Base-by-base conservation (phyloP, 192 early-diverging fungal species). In the Rhizophagus clarus region DNA sequence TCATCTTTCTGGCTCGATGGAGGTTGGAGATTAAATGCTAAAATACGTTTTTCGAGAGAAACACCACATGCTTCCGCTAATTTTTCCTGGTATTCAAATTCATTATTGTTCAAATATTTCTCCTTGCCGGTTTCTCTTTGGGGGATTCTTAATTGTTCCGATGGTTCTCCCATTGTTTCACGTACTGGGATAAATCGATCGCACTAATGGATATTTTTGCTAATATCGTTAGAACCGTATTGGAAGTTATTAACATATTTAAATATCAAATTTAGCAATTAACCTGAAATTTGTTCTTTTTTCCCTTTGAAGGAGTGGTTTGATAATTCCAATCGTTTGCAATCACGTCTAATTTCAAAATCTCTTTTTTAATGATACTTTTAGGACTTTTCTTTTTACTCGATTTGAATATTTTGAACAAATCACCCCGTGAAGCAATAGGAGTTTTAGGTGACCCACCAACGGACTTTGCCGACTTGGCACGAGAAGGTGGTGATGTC, bases 131-230 rank as follows among this genome's bases (percentile, higher is more conserved):
- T 34, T 72, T 82, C 31, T 66, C 81, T n/a, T 70, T 86, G 76
- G 34, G 88, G 73, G 56, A 91, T 80, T 76, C 93, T 94, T 83
- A 95, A 93, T 82, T 95, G 92, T 10, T 91, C 87, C 0, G 93
- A 91, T 0, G 89, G 82, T 47, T 91, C 81, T 67, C 93, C 88
- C 86, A 93, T 95, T 5, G 90, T 88, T 22, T 83, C 85, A 67
- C 94, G 91, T 77, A 88, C 94, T 2, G 97, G 96, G 77, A 98
- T 96, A 84, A 97, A 97, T 26, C 97, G 90, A 81, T 98, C 97
- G 81, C 91, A 90, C 86, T 92, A 83, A 63, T 11, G 67, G 0
- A 49, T 11, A 4, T 32, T 47, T 28, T 60, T 37, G 37, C 37
- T 37, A 37, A 45, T 37, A 14, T 49, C 37, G 37, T 49, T 22